Evolutionary conservation across 2,329 filamentous ascomycete species (phyloP).

Genomic region (Teratosphaeria pseudoeucalypti): DNA sequence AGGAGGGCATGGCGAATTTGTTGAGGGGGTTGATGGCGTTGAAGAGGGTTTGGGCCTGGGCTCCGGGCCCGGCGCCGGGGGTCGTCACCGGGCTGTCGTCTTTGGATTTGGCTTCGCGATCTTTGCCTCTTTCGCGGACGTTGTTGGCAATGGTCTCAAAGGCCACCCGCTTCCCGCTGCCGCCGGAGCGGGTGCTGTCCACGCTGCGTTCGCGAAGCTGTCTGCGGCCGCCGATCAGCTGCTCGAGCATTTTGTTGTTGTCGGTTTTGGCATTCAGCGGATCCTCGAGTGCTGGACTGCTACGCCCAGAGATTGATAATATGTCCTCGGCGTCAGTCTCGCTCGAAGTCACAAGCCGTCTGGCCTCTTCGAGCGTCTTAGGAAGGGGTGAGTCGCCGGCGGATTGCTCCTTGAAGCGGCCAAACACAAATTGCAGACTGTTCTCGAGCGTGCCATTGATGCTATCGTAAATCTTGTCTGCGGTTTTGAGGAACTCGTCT

Average conservation of each 20-base stretch:
- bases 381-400: constrained; percentile 50
- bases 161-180: constrained; percentile 47
- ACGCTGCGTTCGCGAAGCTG: constrained; percentile 59
- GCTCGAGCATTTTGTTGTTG: constrained; percentile 49
- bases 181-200: constrained; percentile 59
- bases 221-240: constrained; percentile 57
- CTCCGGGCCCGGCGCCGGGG: constrained; percentile 4
- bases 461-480: constrained; percentile 83
- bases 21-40: constrained; percentile 28
- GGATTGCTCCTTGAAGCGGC: constrained; percentile 65
- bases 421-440: constrained; percentile 88
- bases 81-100: constrained; percentile 7
- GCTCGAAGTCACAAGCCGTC: constrained; percentile 57
- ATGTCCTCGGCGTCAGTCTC: constrained; percentile 17
- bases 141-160: not conserved
- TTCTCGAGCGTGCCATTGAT: constrained; percentile 84
- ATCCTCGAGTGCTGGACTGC: constrained; percentile 20
- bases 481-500: constrained; percentile 59
- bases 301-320: constrained; percentile 16
- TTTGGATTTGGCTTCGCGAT: constrained; percentile 6
- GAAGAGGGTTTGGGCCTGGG: constrained; percentile 10
- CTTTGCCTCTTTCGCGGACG: not conserved
- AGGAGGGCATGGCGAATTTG: constrained; percentile 22
- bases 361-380: constrained; percentile 84
- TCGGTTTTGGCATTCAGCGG: constrained; percentile 17